Evolutionary conservation across 2,329 filamentous ascomycete genomes (phyloP).

Genomic region (Fusarium globosum): DNA sequence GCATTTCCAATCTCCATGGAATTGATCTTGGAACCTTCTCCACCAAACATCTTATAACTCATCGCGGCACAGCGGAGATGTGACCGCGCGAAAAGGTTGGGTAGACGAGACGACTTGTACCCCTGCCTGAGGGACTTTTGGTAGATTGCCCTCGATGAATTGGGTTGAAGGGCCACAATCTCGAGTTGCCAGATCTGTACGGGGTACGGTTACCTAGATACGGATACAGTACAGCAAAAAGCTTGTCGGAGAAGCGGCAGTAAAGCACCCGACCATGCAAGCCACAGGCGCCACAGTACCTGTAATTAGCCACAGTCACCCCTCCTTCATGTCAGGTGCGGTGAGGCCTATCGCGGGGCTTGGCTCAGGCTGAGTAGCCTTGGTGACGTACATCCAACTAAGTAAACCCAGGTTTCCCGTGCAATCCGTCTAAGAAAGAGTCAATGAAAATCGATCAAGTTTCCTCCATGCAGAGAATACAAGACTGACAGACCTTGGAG

Average conservation of each 20-base stretch:
- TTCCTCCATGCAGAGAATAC: constrained; percentile 8
- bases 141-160: constrained; percentile 7
- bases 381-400: constrained; percentile 33
- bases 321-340: constrained; percentile 19
- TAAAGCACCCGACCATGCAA: not conserved
- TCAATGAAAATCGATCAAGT: constrained; percentile 1
- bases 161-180: constrained; percentile 11
- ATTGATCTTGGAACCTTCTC: constrained; percentile 19
- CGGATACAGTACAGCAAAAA: not conserved
- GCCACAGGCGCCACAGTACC: constrained; percentile 8
- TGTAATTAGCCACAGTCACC: constrained; percentile 13
- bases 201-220: not conserved
- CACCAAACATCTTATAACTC: constrained; percentile 20
- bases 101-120: not conserved
- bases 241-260: constrained; percentile 6
- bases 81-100: constrained; percentile 29
- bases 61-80: constrained; percentile 31
- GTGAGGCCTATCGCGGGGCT: constrained; percentile 26
- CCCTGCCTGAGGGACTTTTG: constrained; percentile 39
- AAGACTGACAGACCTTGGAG: constrained; percentile 21
- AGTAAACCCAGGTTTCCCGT: constrained; percentile 10
- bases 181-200: constrained; percentile 9
- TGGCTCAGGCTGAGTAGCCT: constrained; percentile 35
- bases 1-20: not conserved
- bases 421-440: constrained; percentile 11